These are phyloP conservation scores for Castanospermum australe DNA, from an alignment of 306 rosid species.

Conservation along the genomic window DNA sequence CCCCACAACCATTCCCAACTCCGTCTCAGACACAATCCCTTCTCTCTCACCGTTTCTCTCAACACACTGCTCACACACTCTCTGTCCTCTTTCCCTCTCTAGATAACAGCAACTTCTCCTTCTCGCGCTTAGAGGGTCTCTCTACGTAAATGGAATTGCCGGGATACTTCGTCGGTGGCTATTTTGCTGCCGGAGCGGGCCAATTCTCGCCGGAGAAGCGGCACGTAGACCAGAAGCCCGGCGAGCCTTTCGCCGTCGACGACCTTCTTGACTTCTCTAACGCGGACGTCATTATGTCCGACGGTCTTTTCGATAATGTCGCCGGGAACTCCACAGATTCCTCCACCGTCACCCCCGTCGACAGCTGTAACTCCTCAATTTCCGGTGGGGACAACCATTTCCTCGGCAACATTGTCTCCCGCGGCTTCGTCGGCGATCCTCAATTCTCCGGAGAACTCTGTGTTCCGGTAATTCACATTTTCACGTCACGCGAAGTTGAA, in stretches of 20 bases:
- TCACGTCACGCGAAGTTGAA: not conserved
- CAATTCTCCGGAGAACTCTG: conserved; percentile 79
- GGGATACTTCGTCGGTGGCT: conserved; percentile 61
- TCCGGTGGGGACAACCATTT: conserved; percentile 60
- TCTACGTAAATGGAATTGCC: conserved; percentile 59
- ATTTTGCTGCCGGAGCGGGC: conserved; percentile 44
- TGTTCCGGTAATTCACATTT: conserved; percentile 64
- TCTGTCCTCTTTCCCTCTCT: conserved; percentile 10
- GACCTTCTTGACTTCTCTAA: conserved; percentile 87
- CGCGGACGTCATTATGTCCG: conserved; percentile 67
- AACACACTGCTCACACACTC: conserved; percentile 24
- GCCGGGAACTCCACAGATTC: conserved; percentile 68
- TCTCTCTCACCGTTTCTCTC: too few relatives aligned
- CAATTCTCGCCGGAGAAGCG: conserved; percentile 54
- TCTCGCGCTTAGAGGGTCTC: not conserved
- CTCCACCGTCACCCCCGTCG: conserved; percentile 64
- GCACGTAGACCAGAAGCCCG: conserved; percentile 42
- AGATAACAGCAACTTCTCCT: not conserved
- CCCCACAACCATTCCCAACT: conserved; percentile 51
- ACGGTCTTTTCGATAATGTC: conserved; percentile 64
- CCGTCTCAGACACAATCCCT: conserved; percentile 32
- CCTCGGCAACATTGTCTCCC: conserved; percentile 44
- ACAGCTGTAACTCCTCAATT: conserved; percentile 75
- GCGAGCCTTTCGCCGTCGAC: conserved; percentile 74
- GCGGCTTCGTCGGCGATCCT: conserved; percentile 50